Percentiles rank a stretch among this genome's conserved stretches.
Evolutionary conservation across 2,329 filamentous ascomycete species (phyloP).

Genomic region (Talaromyces atroroseus): DNA sequence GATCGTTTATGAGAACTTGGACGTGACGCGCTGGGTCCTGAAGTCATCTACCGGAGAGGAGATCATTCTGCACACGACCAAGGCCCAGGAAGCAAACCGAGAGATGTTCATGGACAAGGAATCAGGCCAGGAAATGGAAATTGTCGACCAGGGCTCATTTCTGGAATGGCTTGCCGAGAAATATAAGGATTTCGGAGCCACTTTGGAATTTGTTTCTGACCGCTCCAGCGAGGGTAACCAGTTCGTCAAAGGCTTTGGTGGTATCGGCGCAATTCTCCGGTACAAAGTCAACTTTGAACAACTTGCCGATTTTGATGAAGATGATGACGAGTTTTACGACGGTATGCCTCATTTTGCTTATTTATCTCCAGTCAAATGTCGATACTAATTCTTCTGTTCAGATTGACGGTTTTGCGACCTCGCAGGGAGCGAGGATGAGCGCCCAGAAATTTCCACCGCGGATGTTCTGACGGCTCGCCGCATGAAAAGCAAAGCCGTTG

Average conservation of each 20-base stretch:
- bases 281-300: slow-evolving; percentile 99
- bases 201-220: slow-evolving; percentile 94
- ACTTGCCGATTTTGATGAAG: slow-evolving; percentile 78
- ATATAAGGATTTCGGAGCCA: slow-evolving; percentile 96
- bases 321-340: slow-evolving; percentile 86
- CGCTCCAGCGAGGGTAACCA: slow-evolving; percentile 97
- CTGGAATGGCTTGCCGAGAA: slow-evolving; percentile 99
- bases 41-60: slow-evolving; percentile 72
- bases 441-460: slow-evolving; percentile 53
- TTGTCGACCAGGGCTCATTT: slow-evolving; percentile 81
- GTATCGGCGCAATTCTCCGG: slow-evolving; percentile 91
- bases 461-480: slow-evolving; percentile 53
- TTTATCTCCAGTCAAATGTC: background rate
- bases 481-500: slow-evolving; percentile 31
- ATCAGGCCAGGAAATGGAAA: slow-evolving; percentile 95
- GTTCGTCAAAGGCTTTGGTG: slow-evolving; percentile 99
- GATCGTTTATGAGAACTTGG: slow-evolving; percentile 96
- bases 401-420: slow-evolving; percentile 90
- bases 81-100: slow-evolving; percentile 74
- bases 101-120: slow-evolving; percentile 91
- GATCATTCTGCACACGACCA: slow-evolving; percentile 78
- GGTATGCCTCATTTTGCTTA: slow-evolving; percentile 36
- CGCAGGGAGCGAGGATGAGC: slow-evolving; percentile 78
- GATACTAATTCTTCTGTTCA: slow-evolving; percentile 26
- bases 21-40: slow-evolving; percentile 84